Base-by-base conservation (phyloP, 495 filamentous ascomycete genomes). In the Cercophora scortea region DNA sequence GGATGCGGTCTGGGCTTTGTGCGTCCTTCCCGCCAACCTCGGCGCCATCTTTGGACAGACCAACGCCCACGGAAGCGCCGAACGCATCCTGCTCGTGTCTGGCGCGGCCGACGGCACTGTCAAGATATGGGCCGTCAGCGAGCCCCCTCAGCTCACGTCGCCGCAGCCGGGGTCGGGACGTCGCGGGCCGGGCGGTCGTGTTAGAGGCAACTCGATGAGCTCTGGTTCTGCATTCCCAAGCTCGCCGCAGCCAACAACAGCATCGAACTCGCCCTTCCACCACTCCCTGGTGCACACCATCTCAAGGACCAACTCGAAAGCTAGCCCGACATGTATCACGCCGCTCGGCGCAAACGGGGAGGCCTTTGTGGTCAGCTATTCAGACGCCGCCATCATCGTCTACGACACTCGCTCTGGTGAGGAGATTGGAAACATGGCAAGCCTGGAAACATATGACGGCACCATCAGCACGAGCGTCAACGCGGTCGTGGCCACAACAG, bases 1-100 rank as follows among this genome's bases (percentile, higher is more conserved):
- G 1, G 93, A 97, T 69, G 89, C 90, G 6, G 89, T 98, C 4
- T 98, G 93, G 93, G 85, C 88, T 8, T 83, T 98, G 18, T 96
- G 90, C 56, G 88, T 97, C 7, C 79, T 98, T 8, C 93, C 94
- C n/a, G 83, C 87, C 1, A 87, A 90, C 1, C 79, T 85, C 16
- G 87, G 83, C 8, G 76, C 83, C 35, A 75, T 94, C 13, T 92
- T 93, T 59, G 89, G 90, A 25, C 79, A 79, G 42, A 75, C 77
- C 45, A 83, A 68, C 58, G 73, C 79, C 35, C 85, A 85, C 55
- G 91, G 90, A 10, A 83, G 83, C 2, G 72, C 85, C 1, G 93
- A 97, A 61, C 81, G 90, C 1, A 85, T 96, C 35, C 68, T 98
- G 15, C 76, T 98, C n/a, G 93, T 86, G 2, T 94, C 89, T 13